A percentile compares a stretch with the other conserved stretches of the same genome.
These are phyloP conservation scores for Daphne laureola DNA, from an alignment of 441 rosid genomes.

Conservation along the genomic window DNA sequence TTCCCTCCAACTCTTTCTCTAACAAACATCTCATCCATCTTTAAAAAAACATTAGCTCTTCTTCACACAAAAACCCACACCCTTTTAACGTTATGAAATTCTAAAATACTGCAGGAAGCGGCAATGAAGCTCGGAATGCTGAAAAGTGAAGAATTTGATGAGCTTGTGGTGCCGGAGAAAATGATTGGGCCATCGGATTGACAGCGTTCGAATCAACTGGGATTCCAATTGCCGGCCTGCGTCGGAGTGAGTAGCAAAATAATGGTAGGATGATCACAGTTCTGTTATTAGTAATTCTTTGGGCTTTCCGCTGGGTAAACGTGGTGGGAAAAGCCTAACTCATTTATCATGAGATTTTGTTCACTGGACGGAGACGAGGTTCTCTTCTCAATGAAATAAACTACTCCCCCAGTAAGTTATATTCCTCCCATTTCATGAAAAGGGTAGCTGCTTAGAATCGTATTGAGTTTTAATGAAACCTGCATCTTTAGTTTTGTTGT, in stretches of 20 bases:
- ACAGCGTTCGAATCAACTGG: constrained; percentile 1
- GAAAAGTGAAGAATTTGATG: constrained; percentile 77
- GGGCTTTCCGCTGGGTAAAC: constrained; percentile 12
- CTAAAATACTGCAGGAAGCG: constrained; percentile 48
- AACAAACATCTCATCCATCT: not conserved
- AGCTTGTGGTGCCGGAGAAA: constrained; percentile 88
- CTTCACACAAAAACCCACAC: too few species aligned
- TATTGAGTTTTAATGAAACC: too few species aligned
- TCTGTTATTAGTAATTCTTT: constrained; percentile 15
- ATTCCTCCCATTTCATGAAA: too few species aligned
- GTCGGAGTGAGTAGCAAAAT: constrained; percentile 9
- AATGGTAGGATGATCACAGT: not conserved
- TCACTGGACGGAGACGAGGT: not conserved
- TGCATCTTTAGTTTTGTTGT: too few species aligned
- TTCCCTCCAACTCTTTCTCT: not conserved
- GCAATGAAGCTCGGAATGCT: constrained; percentile 71
- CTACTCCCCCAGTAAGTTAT: too few species aligned
- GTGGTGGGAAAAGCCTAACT: not conserved
- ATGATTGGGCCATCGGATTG: constrained; percentile 86
- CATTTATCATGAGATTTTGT: constrained; percentile 1
- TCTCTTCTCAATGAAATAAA: too few species aligned
- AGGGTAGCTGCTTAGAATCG: too few species aligned
- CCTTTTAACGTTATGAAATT: too few species aligned
- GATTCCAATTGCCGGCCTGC: not conserved
- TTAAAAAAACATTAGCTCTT: too few species aligned